phyloP scores from a whole-genome alignment of 2,329 filamentous ascomycete species.

The Xylaria arbuscula region DNA sequence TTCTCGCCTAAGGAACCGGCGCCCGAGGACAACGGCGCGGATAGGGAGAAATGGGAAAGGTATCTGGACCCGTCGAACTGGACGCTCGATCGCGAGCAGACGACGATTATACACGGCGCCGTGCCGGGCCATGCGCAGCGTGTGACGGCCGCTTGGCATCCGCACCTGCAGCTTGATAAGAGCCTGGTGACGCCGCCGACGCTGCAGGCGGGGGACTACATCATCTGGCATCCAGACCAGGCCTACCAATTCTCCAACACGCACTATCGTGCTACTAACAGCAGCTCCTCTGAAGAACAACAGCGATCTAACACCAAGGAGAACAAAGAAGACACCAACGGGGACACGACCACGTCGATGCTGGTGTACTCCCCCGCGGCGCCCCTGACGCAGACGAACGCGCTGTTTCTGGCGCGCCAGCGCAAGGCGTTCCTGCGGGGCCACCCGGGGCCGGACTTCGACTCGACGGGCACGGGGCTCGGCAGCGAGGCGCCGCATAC shows the following conservation, averaged over 20 bases:
- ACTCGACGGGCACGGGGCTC: slow-evolving; percentile 62
- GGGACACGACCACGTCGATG: slow-evolving; percentile 54
- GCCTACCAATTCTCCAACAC: slow-evolving; percentile 63
- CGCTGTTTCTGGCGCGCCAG: slow-evolving; percentile 67
- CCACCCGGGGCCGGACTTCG: slow-evolving; percentile 66
- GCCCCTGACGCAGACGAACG: slow-evolving; percentile 67
- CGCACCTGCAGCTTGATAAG: slow-evolving; percentile 63
- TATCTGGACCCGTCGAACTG: slow-evolving; percentile 59
- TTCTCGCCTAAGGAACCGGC: slow-evolving; percentile 60
- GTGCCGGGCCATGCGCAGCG: slow-evolving; percentile 69
- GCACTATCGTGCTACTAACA: slow-evolving; percentile 47
- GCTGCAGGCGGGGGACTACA: slow-evolving; percentile 66
- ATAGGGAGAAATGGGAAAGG: slow-evolving; percentile 57
- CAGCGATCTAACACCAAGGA: too few species aligned
- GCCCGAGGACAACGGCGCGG: slow-evolving; percentile 50
- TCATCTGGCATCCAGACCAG: slow-evolving; percentile 69
- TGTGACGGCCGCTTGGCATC: slow-evolving; percentile 68
- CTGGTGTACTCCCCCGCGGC: slow-evolving; percentile 67
- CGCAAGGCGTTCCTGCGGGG: slow-evolving; percentile 67
- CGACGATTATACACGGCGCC: slow-evolving; percentile 68
- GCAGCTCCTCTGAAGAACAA: slow-evolving; percentile 24
- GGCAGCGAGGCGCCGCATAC: slow-evolving; percentile 64
- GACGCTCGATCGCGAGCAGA: slow-evolving; percentile 60
- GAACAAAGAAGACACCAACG: neutral
- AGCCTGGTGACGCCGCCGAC: slow-evolving; percentile 67